Percentiles rank a stretch among this genome's conserved stretches.
Conservation (phyloP, 768 basidiomycete genomes). For the Rhodosporidiobolus odoratus region DNA sequence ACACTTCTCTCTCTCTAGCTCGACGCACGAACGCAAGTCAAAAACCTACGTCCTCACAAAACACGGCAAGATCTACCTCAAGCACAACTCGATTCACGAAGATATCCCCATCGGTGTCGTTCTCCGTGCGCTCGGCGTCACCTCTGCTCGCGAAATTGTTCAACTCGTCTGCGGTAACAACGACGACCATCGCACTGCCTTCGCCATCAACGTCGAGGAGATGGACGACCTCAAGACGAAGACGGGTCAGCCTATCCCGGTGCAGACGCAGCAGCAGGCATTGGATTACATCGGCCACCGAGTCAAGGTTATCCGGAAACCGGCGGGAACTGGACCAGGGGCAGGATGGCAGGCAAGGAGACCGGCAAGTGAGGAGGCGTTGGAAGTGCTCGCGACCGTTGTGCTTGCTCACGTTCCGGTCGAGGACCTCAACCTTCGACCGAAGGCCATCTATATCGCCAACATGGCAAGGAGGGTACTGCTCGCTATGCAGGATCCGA, state of each 20-base stretch:
- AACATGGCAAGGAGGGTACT: conserved; percentile 95
- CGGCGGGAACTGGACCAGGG: conserved; percentile 55
- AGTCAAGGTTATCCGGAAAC: conserved; percentile 77
- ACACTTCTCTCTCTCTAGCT: conserved; percentile 45
- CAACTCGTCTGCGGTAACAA: conserved; percentile 86
- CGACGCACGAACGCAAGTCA: conserved; percentile 64
- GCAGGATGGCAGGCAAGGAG: conserved; percentile 49
- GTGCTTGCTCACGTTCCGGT: conserved; percentile 95
- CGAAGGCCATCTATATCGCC: conserved; percentile 93
- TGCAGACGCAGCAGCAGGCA: conserved; percentile 89
- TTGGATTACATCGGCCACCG: conserved; percentile 90
- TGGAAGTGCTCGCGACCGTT: conserved; percentile 94
- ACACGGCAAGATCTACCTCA: conserved; percentile 87
- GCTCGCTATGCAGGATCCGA: conserved; percentile 93
- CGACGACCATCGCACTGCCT: conserved; percentile 76
- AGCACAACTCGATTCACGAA: conserved; percentile 95
- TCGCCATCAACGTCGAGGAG: conserved; percentile 89
- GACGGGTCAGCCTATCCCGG: conserved; percentile 38
- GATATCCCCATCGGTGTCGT: conserved; percentile 94
- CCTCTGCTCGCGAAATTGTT: conserved; percentile 96
- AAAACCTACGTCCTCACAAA: conserved; percentile 97
- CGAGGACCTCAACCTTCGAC: conserved; percentile 74
- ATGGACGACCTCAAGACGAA: conserved; percentile 54
- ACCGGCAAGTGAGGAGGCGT: conserved; percentile 86
- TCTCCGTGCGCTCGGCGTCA: conserved; percentile 90